Evolutionary conservation across 225 moss, liverwort and hornwort genomes (phyloP).

Genomic region (Antitrichia curtipendula): DNA sequence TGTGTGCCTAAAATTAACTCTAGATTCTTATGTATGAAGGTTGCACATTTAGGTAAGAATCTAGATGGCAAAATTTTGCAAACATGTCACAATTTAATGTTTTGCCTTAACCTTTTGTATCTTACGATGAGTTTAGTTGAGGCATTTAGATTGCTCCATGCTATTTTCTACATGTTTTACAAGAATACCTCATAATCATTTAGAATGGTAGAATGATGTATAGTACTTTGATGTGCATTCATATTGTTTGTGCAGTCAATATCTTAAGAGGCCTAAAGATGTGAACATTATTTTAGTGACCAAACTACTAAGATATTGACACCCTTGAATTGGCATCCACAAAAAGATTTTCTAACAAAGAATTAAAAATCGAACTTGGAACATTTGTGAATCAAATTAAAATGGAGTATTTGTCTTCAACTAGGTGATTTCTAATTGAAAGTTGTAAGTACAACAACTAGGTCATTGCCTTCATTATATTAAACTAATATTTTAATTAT

Average conservation of each 20-base stretch:
- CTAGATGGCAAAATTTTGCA: accelerated
- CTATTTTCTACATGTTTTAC: not conserved
- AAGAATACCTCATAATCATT: not conserved
- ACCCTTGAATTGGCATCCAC: accelerated
- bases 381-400: too few species aligned
- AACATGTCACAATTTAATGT: too few species aligned
- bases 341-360: not conserved
- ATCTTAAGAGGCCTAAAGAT: not conserved
- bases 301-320: not conserved
- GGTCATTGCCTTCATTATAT: accelerated
- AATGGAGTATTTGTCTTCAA: not conserved
- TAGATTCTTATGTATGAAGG: too few species aligned
- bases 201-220: not conserved
- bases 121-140: not conserved
- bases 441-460: accelerated
- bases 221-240: not conserved
- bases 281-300: too few species aligned
- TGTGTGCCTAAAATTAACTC: too few species aligned
- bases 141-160: not conserved
- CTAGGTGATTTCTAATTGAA: accelerated
- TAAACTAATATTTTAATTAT: too few species aligned
- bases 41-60: too few species aligned
- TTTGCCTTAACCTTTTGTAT: not conserved
- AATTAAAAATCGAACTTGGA: too few species aligned
- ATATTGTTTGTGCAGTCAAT: too few species aligned